These are phyloP conservation scores for Arabidopsis suecica DNA, from an alignment of 345 rosid genomes.

Conservation along the genomic window DNA sequence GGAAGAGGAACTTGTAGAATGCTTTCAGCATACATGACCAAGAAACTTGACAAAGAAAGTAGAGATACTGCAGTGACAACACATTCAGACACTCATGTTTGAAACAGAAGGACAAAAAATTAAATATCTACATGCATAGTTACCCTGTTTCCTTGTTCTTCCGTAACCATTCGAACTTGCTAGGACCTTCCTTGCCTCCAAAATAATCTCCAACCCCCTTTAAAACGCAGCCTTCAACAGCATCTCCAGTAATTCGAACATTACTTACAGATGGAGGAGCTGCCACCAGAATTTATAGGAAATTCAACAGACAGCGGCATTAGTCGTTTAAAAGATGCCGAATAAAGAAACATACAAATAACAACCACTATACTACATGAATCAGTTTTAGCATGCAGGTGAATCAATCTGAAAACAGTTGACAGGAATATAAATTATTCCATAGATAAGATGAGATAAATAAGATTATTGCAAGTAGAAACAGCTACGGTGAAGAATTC, in stretches of 20 bases:
- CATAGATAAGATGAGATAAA: conserved; percentile 11
- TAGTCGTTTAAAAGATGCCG: conserved; percentile 5
- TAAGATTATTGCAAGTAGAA: conserved; percentile 19
- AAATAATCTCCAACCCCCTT: conserved; percentile 91
- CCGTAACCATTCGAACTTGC: conserved; percentile 92
- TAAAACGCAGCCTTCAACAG: conserved; percentile 74
- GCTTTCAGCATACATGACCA: conserved; percentile 22
- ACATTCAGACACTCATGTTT: conserved; percentile 8
- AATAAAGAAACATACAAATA: background rate
- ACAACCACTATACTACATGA: conserved; percentile 5
- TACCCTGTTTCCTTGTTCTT: conserved; percentile 82
- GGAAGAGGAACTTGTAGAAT: background rate
- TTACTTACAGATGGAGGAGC: conserved; percentile 90
- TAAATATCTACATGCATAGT: conserved; percentile 28
- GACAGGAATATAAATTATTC: conserved; percentile 5
- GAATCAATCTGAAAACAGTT: background rate
- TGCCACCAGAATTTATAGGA: conserved; percentile 50
- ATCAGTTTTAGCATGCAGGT: conserved; percentile 17
- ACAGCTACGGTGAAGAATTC: conserved; percentile 8
- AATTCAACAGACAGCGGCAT: conserved; percentile 8
- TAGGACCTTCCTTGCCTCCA: conserved; percentile 98
- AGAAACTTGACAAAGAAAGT: conserved; percentile 14
- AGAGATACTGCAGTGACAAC: conserved; percentile 16
- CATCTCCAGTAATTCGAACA: conserved; percentile 78
- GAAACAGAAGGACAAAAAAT: background rate